Evolutionary conservation across 192 early-diverging fungal species (phyloP).

Genomic region (Backusella parvicylindrica): DNA sequence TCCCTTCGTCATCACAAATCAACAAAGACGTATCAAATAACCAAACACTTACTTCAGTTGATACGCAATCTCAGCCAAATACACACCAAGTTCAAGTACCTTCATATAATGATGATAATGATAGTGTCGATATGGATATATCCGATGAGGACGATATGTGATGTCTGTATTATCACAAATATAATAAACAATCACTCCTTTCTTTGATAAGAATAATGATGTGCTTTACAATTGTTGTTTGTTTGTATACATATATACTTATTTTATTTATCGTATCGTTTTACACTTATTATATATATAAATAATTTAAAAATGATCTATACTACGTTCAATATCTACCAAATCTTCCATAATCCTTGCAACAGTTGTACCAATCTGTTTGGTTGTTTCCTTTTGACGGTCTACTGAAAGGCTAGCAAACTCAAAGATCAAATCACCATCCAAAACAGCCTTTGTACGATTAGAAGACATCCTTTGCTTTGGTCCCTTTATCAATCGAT

Average conservation of each 20-base stretch:
- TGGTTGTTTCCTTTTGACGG: slow-evolving; percentile 81
- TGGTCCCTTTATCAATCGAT: slow-evolving; percentile 42
- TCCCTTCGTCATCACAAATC: not conserved
- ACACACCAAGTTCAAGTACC: not conserved
- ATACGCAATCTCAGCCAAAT: not conserved
- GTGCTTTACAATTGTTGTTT: not conserved
- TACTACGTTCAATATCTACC: slow-evolving; percentile 55
- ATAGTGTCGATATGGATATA: slow-evolving; percentile 5
- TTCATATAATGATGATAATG: not conserved
- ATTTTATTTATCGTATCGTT: no score
- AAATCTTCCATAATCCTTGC: slow-evolving; percentile 85
- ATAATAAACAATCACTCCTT: not conserved
- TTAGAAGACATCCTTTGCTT: slow-evolving; percentile 67
- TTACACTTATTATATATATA: not conserved
- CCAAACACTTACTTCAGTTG: not conserved
- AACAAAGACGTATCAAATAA: not conserved
- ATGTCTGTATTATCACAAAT: not conserved
- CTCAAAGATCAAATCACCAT: slow-evolving; percentile 79
- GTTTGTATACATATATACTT: not conserved
- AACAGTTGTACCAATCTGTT: slow-evolving; percentile 81
- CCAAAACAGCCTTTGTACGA: slow-evolving; percentile 77
- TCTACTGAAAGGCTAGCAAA: slow-evolving; percentile 63
- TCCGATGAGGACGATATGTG: not conserved
- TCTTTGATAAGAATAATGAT: no score
- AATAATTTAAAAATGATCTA: slow-evolving; percentile 65